These are phyloP conservation scores for Ambrosia trifida DNA, from an alignment of 129 eudicot species.

Conservation along the genomic window DNA sequence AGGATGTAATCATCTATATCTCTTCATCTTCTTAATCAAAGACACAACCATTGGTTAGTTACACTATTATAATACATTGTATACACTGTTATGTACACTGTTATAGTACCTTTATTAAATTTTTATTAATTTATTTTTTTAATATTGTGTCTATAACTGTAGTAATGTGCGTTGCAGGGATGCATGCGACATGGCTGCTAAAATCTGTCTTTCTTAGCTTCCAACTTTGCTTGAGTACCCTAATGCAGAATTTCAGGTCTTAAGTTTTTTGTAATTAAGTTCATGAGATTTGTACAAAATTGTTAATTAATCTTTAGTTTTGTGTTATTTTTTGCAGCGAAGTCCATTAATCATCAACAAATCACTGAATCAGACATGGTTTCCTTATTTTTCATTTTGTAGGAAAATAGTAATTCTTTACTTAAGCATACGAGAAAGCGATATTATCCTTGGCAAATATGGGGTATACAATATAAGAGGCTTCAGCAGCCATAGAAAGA, in stretches of 20 bases:
- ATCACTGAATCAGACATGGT: too few relatives aligned
- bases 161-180: constrained; percentile 55
- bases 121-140: background rate
- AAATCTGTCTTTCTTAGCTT: constrained; percentile 93
- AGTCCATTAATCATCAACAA: too few relatives aligned
- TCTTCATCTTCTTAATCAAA: too few relatives aligned
- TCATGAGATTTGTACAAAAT: background rate
- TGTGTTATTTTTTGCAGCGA: constrained; percentile 49
- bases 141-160: constrained; percentile 6
- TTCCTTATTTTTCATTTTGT: too few relatives aligned
- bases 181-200: constrained; percentile 99
- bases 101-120: background rate
- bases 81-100: too few relatives aligned
- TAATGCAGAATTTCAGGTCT: constrained; percentile 88
- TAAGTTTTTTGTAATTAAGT: constrained; percentile 9
- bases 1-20: too few relatives aligned
- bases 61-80: background rate
- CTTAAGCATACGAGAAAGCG: too few relatives aligned
- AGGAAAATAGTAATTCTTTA: too few relatives aligned
- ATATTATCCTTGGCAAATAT: too few relatives aligned
- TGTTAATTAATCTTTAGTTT: background rate
- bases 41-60: too few relatives aligned
- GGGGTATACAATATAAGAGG: too few relatives aligned
- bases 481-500: too few relatives aligned
- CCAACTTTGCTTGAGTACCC: constrained; percentile 82